Evolutionary conservation across 1,284 basidiomycete genomes (phyloP).

Genomic region (Cutaneotrichosporon sp.): DNA sequence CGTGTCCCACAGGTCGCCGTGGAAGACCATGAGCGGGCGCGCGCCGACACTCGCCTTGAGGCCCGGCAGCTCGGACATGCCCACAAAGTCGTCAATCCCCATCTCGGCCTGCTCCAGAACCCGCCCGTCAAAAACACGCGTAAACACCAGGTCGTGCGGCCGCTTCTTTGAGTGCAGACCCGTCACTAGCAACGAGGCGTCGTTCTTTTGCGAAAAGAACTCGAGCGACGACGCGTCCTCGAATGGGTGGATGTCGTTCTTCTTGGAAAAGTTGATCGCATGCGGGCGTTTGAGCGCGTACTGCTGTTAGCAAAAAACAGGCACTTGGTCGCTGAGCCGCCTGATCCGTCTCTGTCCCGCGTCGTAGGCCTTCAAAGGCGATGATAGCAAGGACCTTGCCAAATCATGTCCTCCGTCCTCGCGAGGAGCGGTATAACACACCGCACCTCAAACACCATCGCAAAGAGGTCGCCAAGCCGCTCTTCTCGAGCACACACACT

Average conservation of each 20-base stretch:
- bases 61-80: conserved; percentile 79
- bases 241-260: conserved; percentile 88
- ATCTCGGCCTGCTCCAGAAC: conserved; percentile 94
- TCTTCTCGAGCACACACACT: too few relatives aligned
- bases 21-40: conserved; percentile 91
- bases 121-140: conserved; percentile 78
- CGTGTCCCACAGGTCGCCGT: conserved; percentile 84
- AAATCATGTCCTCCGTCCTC: too few relatives aligned
- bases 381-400: too few relatives aligned
- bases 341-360: background rate
- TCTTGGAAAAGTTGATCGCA: conserved; percentile 88
- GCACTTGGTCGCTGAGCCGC: background rate
- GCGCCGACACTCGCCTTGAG: conserved; percentile 85
- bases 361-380: too few relatives aligned
- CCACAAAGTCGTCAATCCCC: conserved; percentile 71
- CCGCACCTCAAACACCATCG: too few relatives aligned
- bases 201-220: conserved; percentile 93
- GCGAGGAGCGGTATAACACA: too few relatives aligned
- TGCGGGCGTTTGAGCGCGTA: conserved; percentile 86
- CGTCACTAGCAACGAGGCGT: conserved; percentile 83
- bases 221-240: conserved; percentile 76
- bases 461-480: too few relatives aligned
- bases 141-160: conserved; percentile 80
- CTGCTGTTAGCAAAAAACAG: conserved; percentile 48
- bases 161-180: conserved; percentile 94